A percentile compares a stretch with the other conserved stretches of the same genome.
These are phyloP conservation scores for Backusella liffmaniae DNA, from an alignment of 192 early-diverging fungal genomes.

Conservation along the genomic window DNA sequence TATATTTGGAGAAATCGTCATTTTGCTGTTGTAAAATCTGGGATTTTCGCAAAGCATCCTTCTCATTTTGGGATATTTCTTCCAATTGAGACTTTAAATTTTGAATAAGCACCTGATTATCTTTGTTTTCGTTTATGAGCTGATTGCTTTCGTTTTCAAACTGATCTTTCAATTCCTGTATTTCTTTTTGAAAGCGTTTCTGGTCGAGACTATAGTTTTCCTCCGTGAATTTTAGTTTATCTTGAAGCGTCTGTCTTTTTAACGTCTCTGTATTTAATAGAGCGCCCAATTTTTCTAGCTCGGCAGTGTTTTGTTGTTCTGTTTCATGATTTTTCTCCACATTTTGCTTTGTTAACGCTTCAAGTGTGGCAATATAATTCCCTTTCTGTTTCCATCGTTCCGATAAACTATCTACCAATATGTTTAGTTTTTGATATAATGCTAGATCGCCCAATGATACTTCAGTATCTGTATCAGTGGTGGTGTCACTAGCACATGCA, in stretches of 20 bases:
- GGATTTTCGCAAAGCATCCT: background rate
- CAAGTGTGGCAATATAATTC: background rate
- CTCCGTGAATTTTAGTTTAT: background rate
- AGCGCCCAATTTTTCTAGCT: background rate
- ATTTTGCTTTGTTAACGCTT: background rate
- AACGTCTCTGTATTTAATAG: background rate
- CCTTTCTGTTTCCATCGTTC: background rate
- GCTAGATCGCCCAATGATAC: background rate
- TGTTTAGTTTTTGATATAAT: background rate
- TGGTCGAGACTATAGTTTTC: background rate
- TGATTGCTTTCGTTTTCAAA: background rate
- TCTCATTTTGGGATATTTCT: background rate
- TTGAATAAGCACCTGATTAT: background rate
- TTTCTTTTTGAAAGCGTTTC: background rate
- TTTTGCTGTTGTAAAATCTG: background rate
- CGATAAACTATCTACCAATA: background rate
- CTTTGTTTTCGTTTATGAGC: background rate
- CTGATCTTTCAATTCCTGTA: background rate
- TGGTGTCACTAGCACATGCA: slow-evolving; percentile 3
- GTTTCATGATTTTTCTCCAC: background rate
- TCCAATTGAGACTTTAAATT: background rate
- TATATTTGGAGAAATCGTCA: background rate
- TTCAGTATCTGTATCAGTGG: background rate
- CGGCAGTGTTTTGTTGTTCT: background rate
- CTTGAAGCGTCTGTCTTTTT: background rate